phyloP scores from a whole-genome alignment of 345 rosid species.

The Mallotus nudiflorus region DNA sequence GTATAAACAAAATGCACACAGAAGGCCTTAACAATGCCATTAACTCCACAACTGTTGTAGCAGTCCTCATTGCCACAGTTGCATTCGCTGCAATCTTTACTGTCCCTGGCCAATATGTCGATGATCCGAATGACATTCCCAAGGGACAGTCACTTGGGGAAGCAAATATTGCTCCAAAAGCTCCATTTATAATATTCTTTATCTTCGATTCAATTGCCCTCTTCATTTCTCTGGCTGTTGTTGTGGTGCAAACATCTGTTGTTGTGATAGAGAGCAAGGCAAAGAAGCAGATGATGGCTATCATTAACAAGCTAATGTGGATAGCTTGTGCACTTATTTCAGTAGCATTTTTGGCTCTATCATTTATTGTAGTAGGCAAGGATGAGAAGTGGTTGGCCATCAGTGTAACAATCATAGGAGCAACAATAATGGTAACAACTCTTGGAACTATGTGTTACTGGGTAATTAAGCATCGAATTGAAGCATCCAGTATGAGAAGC shows the following conservation, averaged over 20 bases:
- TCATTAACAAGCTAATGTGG: conserved; percentile 96
- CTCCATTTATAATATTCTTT: conserved; percentile 74
- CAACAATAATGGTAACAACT: conserved; percentile 81
- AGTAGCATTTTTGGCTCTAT: conserved; percentile 72
- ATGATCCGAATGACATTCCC: conserved; percentile 38
- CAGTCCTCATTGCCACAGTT: conserved; percentile 88
- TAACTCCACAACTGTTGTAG: conserved; percentile 92
- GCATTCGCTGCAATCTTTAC: conserved; percentile 95
- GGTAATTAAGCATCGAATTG: conserved; percentile 83
- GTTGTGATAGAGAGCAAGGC: conserved; percentile 92
- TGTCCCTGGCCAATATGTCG: conserved; percentile 84
- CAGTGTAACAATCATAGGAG: conserved; percentile 75
- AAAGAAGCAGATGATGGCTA: conserved; percentile 92
- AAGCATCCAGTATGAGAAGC: conserved; percentile 66
- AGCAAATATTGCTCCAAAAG: conserved; percentile 68
- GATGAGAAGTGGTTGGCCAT: conserved; percentile 75
- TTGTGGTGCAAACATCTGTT: conserved; percentile 92
- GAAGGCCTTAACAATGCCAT: conserved; percentile 96
- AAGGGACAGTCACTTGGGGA: conserved; percentile 63
- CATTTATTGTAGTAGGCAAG: conserved; percentile 80
- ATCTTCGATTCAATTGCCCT: conserved; percentile 82
- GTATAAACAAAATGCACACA: conserved; percentile 76
- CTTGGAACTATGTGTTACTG: conserved; percentile 91
- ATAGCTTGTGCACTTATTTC: conserved; percentile 80
- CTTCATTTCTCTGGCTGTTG: conserved; percentile 91